Base-by-base conservation (phyloP, 129 eudicot genomes). In the Saposhnikovia divaricata region DNA sequence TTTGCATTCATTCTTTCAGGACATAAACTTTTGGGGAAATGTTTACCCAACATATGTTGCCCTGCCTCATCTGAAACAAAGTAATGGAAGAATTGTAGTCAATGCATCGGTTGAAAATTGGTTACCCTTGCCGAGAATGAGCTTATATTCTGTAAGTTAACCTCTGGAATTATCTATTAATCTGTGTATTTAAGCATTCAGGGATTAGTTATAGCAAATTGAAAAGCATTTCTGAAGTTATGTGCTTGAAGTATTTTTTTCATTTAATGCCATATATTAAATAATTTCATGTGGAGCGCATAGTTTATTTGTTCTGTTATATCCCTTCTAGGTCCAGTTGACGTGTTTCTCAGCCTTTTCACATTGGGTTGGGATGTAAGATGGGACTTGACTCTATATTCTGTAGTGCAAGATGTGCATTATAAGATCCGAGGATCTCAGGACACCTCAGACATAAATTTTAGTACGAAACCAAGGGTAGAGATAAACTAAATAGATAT, bases 1-100 rank as follows among this genome's bases (percentile, higher is more conserved):
- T 66, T 25, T 12, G 18, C 38, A 46, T 50, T 47, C 14, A 53
- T 48, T 45, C 38, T 85, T 69, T 77, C 83, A 95, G 99, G 99
- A 95, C 81, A 92, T 95, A 75, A 95, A 95, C 80, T 92, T 95
- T 81, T 92, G 99, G 99, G 99, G 99, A 61, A 95, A 95, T 80
- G 93, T 95, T 23, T 92, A 95, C 82, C 99, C 99, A 50, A 95
- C 99, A 0, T 89, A 92, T 75, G 93, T 90, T 27, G 99, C 99
- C 10, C 96, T 95, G 47, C 97, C 99, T 74, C 87, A 92, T 79
- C 89, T 92, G 3, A 84, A 89, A 44, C 89, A 85, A 72, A 86
- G 55, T 71, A 85, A 78, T 65, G 99, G 99, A 0, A 89, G 93
- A 25, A 84, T 95, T 11, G 81, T 95, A 40, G 99, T 92, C 51